A percentile compares a stretch with the other conserved stretches of the same genome.
Evolutionary conservation across 306 rosid genomes (phyloP).

Genomic region (Astragalus membranaceus): DNA sequence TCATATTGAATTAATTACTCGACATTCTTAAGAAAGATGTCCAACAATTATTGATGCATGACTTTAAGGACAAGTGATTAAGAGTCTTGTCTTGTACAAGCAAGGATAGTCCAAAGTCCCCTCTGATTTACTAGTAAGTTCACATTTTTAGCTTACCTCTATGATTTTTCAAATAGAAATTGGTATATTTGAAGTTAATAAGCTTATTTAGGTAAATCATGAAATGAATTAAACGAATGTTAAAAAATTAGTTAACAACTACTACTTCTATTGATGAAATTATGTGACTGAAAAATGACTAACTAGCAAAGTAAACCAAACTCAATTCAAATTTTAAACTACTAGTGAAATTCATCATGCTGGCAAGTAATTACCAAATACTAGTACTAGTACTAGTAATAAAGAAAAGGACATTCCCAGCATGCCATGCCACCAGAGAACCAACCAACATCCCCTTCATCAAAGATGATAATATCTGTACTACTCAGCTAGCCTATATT

Average conservation of each 20-base stretch:
- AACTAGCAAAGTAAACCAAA: neutral
- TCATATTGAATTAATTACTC: neutral
- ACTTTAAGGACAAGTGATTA: neutral
- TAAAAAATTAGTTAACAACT: neutral
- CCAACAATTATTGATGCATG: neutral
- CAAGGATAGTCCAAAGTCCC: neutral
- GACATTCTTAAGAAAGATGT: neutral
- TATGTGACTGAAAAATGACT: neutral
- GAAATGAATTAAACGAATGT: neutral
- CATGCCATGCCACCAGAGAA: slow-evolving; percentile 26
- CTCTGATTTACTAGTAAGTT: neutral
- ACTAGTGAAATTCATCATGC: neutral
- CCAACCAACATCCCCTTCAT: slow-evolving; percentile 22
- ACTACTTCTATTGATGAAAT: neutral
- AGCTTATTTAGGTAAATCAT: no score
- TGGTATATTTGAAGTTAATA: no score
- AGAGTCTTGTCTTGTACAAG: neutral
- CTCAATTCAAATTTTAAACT: slow-evolving; percentile 2
- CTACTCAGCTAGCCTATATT: neutral
- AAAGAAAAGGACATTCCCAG: slow-evolving; percentile 6
- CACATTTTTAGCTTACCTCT: neutral
- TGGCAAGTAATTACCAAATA: neutral
- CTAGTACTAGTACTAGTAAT: neutral
- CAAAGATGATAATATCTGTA: neutral
- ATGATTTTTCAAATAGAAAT: neutral